Base-by-base conservation (phyloP, 2,329 filamentous ascomycete genomes). In the Xylogone sp. region DNA sequence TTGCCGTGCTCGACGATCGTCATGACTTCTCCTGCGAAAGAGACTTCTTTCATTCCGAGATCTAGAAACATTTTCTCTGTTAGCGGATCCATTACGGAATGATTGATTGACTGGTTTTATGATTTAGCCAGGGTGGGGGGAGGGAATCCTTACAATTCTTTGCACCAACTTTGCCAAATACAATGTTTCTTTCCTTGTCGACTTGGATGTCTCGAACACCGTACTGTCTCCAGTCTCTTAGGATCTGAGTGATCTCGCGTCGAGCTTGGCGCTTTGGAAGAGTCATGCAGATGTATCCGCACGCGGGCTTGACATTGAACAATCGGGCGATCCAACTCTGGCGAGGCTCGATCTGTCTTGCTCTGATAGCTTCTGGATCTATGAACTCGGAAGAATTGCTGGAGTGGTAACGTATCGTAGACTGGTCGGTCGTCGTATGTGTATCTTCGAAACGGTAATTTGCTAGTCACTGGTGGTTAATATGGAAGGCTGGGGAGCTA, bases 281-380 rank as follows among this genome's bases (percentile, higher is more conserved):
- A 3, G 78, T 78, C 66, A 97, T 85, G 66, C 90, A 94, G 16
- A 97, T 70, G 22, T 88, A 79, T 56, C 83, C 82, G 16, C 76
- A 86, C 0, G 86, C 88, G 1, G 93, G 93, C 67, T 94, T 96
- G 65, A 97, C 86, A 50, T 90, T 84, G 73, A 97, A 90, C 44
- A 97, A 82, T 16, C 90, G 87, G 24, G 90, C 87, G 49, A 97
- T 81, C 92, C 93, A 97, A 60, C 87, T 96, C 63, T 90, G 85
- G 65, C 84, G 86, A 24, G 83, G 79, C 55, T 83, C 84, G 62
- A 81, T 87, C 69, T 77, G 65, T 55, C 71, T 71, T 57, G 62
- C 43, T 55, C 53, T 52, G 8, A 58, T 43, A 49, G 63, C 58
- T 16, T 66, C 68, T 68, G 53, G 66, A 68, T 24, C 34, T 16